Base-by-base conservation (phyloP, 768 basidiomycete species). In the Chalciporus sphaerocephalus region DNA sequence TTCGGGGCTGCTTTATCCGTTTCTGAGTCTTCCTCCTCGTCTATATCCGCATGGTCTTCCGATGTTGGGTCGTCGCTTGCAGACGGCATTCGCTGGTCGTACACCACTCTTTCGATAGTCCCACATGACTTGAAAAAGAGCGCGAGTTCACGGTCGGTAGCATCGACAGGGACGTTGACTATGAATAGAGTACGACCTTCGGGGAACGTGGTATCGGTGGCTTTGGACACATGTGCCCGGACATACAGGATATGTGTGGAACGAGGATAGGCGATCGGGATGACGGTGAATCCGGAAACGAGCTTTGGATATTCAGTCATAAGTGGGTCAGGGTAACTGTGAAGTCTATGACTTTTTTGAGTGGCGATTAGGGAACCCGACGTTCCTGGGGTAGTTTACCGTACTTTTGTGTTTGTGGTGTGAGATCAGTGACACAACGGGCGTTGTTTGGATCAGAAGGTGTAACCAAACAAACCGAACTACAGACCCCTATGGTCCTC, bases 111-210 rank as follows among this genome's bases (percentile, higher is more conserved):
- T 63, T 95, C 93, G 22, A 94, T 74, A 0, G 82, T 83, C 18
- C 93, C 92, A 44, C 76, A 81, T 18, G 73, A 57, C 58, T 83
- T 83, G 72, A 94, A 94, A n/a, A 96, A 70, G 10, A 78, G 66
- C 2, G 80, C 70, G 0, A 96, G 66, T 57, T 92, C 90, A 28
- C 87, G 74, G 54, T 89, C 87, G 1, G 89, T 88, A 3, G 89
- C 80, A 61, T 95, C 92, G 44, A 91, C 84, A 2, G 94, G 92
- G 5, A 94, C 69, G 56, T 97, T 96, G 44, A 87, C 88, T 2
- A 94, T 69, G 58, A 97, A 97, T 9, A 95, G 72, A 0, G 92
- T 94, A 35, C 92, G 77, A 13, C 77, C 81, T 24, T 79, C 62
- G 52, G 77, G 70, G 42, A 68, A 73, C 53, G 45, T 42, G 46